Conservation (phyloP, 2,329 filamentous ascomycete species). For the Aspergillus ochraceus region DNA sequence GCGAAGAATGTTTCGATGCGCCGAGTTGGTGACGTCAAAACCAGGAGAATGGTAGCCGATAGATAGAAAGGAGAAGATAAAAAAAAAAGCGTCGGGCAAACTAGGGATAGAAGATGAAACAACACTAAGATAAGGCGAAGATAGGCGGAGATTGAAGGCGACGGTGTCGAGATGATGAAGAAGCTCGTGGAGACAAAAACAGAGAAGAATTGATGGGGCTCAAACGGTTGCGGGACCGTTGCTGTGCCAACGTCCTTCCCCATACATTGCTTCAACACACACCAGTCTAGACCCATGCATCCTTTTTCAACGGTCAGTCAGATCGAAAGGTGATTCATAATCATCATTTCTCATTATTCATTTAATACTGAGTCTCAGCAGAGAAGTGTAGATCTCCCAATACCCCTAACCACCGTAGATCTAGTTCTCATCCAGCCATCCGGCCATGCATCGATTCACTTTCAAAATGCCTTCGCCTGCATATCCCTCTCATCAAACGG, state of each 20-base stretch:
- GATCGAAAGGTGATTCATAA: not conserved
- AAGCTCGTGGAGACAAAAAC: not conserved
- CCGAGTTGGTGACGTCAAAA: conserved; percentile 4
- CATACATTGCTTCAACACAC: not conserved
- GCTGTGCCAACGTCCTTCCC: conserved; percentile 22
- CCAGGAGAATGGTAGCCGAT: not conserved
- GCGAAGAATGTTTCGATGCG: conserved; percentile 10
- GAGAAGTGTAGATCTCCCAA: not conserved
- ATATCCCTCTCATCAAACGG: conserved; percentile 46
- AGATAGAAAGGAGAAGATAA: not conserved
- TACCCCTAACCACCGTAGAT: not conserved
- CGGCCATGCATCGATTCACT: not conserved
- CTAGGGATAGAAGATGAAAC: not conserved
- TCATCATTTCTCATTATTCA: not conserved
- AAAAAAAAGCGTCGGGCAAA: not conserved
- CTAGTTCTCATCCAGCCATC: not conserved
- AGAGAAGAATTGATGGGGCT: not conserved
- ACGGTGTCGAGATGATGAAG: not conserved
- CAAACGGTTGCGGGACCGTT: conserved; percentile 11
- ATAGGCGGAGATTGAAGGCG: not conserved
- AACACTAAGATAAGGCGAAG: not conserved
- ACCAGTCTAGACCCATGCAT: too few relatives aligned
- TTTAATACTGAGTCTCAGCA: not conserved
- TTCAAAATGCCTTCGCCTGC: conserved; percentile 23
- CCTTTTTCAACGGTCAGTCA: not conserved